These are phyloP conservation scores for Rubia peregrina DNA, from an alignment of 305 asterid genomes.

Conservation along the genomic window DNA sequence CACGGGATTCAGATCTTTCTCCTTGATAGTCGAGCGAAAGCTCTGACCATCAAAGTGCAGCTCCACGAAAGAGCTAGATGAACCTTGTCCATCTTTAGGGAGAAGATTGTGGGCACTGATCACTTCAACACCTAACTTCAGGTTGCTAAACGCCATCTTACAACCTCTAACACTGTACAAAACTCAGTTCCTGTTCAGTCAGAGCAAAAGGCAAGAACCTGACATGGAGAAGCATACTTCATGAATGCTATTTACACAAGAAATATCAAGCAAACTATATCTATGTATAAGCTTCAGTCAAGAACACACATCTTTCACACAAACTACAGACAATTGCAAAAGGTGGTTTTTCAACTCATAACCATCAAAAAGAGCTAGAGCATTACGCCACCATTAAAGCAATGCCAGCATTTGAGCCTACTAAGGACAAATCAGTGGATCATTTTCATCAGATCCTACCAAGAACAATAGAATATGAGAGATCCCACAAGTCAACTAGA, in stretches of 20 bases:
- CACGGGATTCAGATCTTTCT: constrained; percentile 66
- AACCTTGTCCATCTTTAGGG: constrained; percentile 81
- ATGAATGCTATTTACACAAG: neutral
- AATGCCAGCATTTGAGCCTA: constrained; percentile 2
- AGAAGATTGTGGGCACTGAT: constrained; percentile 67
- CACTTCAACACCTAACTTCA: constrained; percentile 74
- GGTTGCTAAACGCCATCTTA: constrained; percentile 40
- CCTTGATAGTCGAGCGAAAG: constrained; percentile 61
- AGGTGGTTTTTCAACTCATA: neutral
- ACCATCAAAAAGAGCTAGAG: neutral
- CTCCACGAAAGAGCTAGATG: constrained; percentile 65
- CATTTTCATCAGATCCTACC: constrained; percentile 13
- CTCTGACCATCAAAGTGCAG: constrained; percentile 59
- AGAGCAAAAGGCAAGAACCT: constrained; percentile 13
- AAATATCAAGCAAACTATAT: neutral
- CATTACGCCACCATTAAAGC: constrained; percentile 13
- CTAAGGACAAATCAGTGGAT: constrained; percentile 13
- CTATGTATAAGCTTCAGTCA: neutral
- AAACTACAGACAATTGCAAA: constrained; percentile 1
- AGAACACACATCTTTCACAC: neutral
- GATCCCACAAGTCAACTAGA: constrained; percentile 20
- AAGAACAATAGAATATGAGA: constrained; percentile 1
- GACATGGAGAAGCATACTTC: neutral
- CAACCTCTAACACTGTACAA: constrained; percentile 13
- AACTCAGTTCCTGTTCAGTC: neutral